Evolutionary conservation across 768 basidiomycete genomes (phyloP), one percentile per base, ranked within the genome.

Genomic region (Podaxis carcinomalis): DNA sequence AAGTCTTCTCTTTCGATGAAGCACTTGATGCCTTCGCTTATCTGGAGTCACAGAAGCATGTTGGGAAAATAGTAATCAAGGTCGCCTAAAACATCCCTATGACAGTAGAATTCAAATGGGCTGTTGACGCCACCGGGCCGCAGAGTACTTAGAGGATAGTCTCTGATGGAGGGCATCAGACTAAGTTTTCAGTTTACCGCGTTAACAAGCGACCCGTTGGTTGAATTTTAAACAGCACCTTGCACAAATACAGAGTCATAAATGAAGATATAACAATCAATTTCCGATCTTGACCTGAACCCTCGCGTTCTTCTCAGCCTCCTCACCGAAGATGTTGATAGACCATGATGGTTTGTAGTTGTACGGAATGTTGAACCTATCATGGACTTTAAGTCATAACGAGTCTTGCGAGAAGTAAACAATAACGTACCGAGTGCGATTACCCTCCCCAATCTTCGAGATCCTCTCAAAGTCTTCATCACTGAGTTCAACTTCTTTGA

Each of bases 281-380:
- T 57, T 61, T 36, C 37, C 51, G 19, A 77, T 69, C 52, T 76
- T 80, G 62, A 75, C 68, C 56, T 69, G 68, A 65, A 74, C 61
- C 21, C 68, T 63, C 13, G 78, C 76, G 19, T 66, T 64, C 68
- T 77, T 70, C 68, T 93, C 91, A 37, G 74, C 74, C 21, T 77
- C 76, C 69, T 90, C 88, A 46, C 77, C 77, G 69, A 93, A 94
- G 54, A 89, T 71, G 70, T 87, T 81, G 72, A 94, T 82, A 67
- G 84, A 80, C 91, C 92, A 93, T 63, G 73, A 74, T 2, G 85
- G 82, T 1, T 71, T 69, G 74, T 69, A 59, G 13, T 84, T 78
- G 67, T 73, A 74, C 0, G 91, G 90, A 58, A 82, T 84, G 72
- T 92, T 92, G 77, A 79, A 86, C 49, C 84, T 83, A 28, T 9